Conservation (phyloP, 306 rosid genomes). For the Cicer cuneatum region DNA sequence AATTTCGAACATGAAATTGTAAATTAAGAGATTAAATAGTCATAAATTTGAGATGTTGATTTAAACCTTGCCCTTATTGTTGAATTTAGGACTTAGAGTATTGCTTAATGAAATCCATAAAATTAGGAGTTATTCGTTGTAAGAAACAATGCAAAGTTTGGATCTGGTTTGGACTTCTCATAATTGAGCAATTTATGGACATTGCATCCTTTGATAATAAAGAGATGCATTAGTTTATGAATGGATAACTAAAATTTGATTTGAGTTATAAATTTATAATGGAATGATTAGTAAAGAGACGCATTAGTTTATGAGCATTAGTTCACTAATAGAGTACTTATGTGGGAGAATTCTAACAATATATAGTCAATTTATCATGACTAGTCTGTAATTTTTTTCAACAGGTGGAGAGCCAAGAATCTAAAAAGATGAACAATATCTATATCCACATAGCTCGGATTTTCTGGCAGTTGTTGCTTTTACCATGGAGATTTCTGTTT, state of each 20-base stretch:
- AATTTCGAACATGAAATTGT: neutral
- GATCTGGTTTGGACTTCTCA: neutral
- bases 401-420: constrained; percentile 72
- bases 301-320: constrained; percentile 30
- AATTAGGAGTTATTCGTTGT: neutral
- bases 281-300: neutral
- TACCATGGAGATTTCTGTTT: constrained; percentile 86
- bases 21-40: neutral
- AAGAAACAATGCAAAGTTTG: neutral
- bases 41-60: neutral
- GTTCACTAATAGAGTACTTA: constrained; percentile 19
- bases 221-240: constrained; percentile 6
- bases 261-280: neutral
- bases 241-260: neutral
- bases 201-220: neutral
- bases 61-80: constrained; percentile 6
- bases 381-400: constrained; percentile 39
- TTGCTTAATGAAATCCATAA: neutral
- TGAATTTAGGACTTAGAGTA: constrained; percentile 8
- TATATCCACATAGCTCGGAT: constrained; percentile 55
- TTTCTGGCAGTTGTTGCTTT: constrained; percentile 69
- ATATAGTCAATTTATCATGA: constrained; percentile 30
- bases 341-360: constrained; percentile 14
- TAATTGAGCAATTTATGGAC: constrained; percentile 25
- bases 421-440: constrained; percentile 55